Evolutionary conservation across 345 rosid species (phyloP).

Genomic region (Lepidium africanum): DNA sequence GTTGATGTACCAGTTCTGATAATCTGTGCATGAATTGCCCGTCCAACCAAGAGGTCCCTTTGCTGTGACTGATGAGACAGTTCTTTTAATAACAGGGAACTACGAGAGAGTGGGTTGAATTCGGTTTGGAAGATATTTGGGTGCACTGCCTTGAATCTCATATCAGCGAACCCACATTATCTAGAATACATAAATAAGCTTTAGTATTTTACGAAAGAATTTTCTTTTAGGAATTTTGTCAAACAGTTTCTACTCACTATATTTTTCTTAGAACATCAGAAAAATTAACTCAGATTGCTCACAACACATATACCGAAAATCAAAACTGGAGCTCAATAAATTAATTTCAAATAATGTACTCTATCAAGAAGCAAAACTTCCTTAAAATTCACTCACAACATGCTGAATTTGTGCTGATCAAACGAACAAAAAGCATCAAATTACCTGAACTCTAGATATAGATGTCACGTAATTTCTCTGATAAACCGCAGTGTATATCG

Average conservation of each 20-base stretch:
- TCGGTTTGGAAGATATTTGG: constrained; percentile 15
- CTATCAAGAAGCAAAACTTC: not conserved
- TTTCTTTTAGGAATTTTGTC: not conserved
- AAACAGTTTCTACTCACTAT: not conserved
- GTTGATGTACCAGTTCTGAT: constrained; percentile 30
- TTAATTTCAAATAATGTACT: not conserved
- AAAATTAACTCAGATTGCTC: not conserved
- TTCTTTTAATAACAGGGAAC: constrained; percentile 33
- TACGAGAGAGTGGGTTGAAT: constrained; percentile 26
- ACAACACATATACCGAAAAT: not conserved
- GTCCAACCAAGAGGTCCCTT: constrained; percentile 43
- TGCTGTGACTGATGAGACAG: constrained; percentile 40
- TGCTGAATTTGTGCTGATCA: not conserved
- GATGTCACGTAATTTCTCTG: not conserved
- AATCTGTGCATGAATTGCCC: constrained; percentile 52
- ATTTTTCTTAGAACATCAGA: not conserved
- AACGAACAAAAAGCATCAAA: not conserved
- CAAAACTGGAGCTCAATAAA: not conserved
- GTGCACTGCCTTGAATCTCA: too few relatives aligned
- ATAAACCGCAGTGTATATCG: not conserved
- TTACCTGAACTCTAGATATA: not conserved
- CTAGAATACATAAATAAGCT: not conserved
- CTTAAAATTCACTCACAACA: not conserved
- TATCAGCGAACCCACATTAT: not conserved
- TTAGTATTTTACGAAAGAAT: not conserved